Percentiles rank a stretch among this genome's conserved stretches.
phyloP scores from a whole-genome alignment of 805 yeast genomes.

The Candida ipomoeae region DNA sequence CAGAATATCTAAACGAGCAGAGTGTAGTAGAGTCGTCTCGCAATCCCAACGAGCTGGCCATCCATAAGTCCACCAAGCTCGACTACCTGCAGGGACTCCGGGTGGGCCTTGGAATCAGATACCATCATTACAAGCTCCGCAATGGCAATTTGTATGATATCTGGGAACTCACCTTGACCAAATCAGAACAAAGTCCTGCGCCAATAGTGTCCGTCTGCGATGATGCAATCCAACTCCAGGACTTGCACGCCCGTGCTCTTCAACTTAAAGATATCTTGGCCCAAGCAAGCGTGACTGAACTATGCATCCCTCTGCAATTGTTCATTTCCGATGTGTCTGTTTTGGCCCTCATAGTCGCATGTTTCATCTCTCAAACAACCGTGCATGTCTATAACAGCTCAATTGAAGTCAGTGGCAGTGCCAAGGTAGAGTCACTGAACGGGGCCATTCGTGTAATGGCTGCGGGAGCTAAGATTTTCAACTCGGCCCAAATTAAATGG shows the following conservation, averaged over 20 bases:
- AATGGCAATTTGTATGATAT: slow-evolving; percentile 74
- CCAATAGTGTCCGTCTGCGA: slow-evolving; percentile 19
- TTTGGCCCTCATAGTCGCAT: slow-evolving; percentile 39
- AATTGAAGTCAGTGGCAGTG: neutral
- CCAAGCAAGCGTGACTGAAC: slow-evolving; percentile 25
- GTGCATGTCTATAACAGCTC: slow-evolving; percentile 35
- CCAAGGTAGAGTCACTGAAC: neutral
- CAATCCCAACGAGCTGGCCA: slow-evolving; percentile 65
- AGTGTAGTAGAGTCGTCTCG: slow-evolving; percentile 63
- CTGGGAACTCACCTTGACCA: slow-evolving; percentile 50
- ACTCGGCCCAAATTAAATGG: neutral
- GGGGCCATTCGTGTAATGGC: neutral
- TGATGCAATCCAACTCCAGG: slow-evolving; percentile 15
- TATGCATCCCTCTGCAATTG: slow-evolving; percentile 19
- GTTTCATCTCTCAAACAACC: slow-evolving; percentile 41
- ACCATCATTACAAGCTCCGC: slow-evolving; percentile 57
- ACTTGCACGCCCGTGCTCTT: slow-evolving; percentile 28
- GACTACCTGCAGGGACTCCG: slow-evolving; percentile 68
- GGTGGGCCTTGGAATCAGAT: slow-evolving; percentile 63
- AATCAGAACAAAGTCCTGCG: slow-evolving; percentile 21
- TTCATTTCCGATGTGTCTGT: slow-evolving; percentile 18
- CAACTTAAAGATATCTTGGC: slow-evolving; percentile 19
- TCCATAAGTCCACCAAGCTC: slow-evolving; percentile 68
- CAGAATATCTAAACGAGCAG: slow-evolving; percentile 57
- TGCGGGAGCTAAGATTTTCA: neutral